Evolutionary conservation across 495 filamentous ascomycete species (phyloP).

Genomic region (Penicillium silybi): DNA sequence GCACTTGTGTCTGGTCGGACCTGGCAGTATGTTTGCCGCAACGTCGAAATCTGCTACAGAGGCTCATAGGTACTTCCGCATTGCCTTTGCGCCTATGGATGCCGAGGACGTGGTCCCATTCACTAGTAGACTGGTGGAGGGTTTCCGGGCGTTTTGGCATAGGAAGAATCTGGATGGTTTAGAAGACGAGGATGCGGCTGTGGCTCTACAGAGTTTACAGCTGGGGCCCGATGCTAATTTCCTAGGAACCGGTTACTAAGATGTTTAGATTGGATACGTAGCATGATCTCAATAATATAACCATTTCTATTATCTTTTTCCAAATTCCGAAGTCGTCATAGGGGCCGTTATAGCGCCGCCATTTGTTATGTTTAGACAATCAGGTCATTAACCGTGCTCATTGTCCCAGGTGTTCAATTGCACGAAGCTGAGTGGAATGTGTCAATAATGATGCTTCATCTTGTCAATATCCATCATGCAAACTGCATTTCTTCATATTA

Average conservation of each 20-base stretch:
- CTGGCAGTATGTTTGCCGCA: constrained; percentile 69
- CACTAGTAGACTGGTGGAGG: constrained; percentile 60
- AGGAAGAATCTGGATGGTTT: constrained; percentile 63
- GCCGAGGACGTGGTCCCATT: constrained; percentile 60
- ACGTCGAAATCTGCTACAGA: constrained; percentile 44
- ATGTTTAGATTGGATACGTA: not conserved
- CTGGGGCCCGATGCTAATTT: constrained; percentile 16
- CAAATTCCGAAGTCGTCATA: too few species aligned
- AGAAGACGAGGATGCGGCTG: constrained; percentile 43
- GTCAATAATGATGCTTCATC: too few species aligned
- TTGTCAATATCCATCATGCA: too few species aligned
- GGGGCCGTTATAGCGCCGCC: too few species aligned
- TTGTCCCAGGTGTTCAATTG: too few species aligned
- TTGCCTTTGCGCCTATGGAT: constrained; percentile 82
- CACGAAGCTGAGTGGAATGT: too few species aligned
- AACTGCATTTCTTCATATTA: too few species aligned
- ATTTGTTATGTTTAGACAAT: too few species aligned
- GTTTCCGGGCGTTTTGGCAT: constrained; percentile 69
- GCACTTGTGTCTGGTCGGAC: constrained; percentile 59
- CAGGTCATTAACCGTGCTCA: too few species aligned
- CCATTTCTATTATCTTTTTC: too few species aligned
- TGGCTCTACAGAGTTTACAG: constrained; percentile 15
- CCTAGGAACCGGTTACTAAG: constrained; percentile 25
- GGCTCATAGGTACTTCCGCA: constrained; percentile 64
- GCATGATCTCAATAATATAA: not conserved